Conservation (phyloP, 1,284 basidiomycete species). For the Taiwanofungus camphoratus region DNA sequence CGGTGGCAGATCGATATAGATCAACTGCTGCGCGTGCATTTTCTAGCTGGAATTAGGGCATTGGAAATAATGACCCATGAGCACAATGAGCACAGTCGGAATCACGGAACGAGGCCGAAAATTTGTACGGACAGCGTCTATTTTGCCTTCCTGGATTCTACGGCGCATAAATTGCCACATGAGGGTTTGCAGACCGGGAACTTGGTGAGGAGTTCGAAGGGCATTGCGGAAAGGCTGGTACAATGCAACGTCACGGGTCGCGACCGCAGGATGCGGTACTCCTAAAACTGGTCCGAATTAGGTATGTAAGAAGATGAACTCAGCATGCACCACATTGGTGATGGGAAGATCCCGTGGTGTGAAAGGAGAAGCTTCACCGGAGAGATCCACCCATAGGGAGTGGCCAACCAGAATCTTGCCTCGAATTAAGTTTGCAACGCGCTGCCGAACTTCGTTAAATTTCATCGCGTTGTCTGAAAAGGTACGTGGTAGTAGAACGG, state of each 20-base stretch:
- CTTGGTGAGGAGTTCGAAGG: constrained; percentile 55
- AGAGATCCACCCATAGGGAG: constrained; percentile 72
- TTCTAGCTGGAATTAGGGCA: constrained; percentile 50
- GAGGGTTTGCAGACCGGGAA: constrained; percentile 68
- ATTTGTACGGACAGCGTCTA: constrained; percentile 54
- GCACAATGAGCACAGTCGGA: constrained; percentile 1
- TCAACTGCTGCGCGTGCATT: constrained; percentile 73
- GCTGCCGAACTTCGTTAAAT: constrained; percentile 58
- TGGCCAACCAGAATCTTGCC: constrained; percentile 70
- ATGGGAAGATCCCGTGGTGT: constrained; percentile 1
- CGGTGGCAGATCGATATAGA: constrained; percentile 64
- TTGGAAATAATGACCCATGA: neutral
- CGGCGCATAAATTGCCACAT: constrained; percentile 77
- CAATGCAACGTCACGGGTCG: constrained; percentile 74
- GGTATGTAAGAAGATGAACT: neutral
- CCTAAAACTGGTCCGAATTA: constrained; percentile 52
- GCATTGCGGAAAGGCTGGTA: constrained; percentile 75
- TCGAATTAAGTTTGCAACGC: constrained; percentile 56
- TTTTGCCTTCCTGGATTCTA: constrained; percentile 62
- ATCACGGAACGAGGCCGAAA: neutral
- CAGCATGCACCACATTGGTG: too few species aligned
- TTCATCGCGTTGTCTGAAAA: constrained; percentile 41
- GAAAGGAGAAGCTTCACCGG: constrained; percentile 39
- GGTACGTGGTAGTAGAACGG: too few species aligned
- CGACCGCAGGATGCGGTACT: constrained; percentile 74